These are phyloP conservation scores for Tetrahymena borealis DNA, from an alignment of 73 alveolate genomes.

Conservation along the genomic window DNA sequence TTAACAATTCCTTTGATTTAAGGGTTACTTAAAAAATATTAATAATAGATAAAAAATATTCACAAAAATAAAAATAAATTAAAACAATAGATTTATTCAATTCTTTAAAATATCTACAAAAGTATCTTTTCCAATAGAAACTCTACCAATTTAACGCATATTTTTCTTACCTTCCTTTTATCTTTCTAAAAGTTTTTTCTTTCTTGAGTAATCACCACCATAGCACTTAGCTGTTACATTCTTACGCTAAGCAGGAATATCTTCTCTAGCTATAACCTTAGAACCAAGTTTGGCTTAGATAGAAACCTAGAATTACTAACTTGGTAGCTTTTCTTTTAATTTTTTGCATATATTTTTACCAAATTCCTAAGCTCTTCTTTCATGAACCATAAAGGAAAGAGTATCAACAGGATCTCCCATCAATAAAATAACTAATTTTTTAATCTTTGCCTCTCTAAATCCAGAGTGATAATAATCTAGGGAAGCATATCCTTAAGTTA, in stretches of 20 bases:
- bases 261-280: constrained; percentile 80
- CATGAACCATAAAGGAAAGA: constrained; percentile 70
- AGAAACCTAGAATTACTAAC: constrained; percentile 66
- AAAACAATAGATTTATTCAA: neutral
- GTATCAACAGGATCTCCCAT: constrained; percentile 87
- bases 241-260: constrained; percentile 32
- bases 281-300: constrained; percentile 82
- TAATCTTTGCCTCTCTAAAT: constrained; percentile 53
- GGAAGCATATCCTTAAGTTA: constrained; percentile 70
- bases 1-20: too few species aligned
- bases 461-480: constrained; percentile 79
- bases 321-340: constrained; percentile 61
- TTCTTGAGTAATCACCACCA: constrained; percentile 88
- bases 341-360: constrained; percentile 50
- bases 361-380: constrained; percentile 52
- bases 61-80: neutral
- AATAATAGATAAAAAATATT: too few species aligned
- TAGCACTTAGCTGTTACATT: constrained; percentile 76
- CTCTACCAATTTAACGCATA: constrained; percentile 63
- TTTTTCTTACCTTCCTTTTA: constrained; percentile 72
- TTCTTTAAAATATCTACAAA: constrained; percentile 32
- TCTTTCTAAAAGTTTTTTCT: constrained; percentile 71
- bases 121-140: constrained; percentile 45
- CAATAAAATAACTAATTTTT: constrained; percentile 51
- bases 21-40: too few species aligned